These are phyloP conservation scores for Phytophthora europaea DNA, from an alignment of 352 stramenopile species.

Conservation along the genomic window DNA sequence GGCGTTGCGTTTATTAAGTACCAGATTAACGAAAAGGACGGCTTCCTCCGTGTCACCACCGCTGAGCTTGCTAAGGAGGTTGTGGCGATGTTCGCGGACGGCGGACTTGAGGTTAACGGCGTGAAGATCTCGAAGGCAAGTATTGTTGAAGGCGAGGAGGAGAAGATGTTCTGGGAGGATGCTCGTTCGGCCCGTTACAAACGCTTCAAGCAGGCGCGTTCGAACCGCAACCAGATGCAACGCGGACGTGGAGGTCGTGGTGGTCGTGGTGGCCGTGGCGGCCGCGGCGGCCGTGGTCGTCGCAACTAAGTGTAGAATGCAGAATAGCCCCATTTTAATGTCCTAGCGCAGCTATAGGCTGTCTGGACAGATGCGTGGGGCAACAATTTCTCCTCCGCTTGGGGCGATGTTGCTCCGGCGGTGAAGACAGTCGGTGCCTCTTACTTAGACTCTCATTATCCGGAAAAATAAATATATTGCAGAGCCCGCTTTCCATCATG, in stretches of 20 bases:
- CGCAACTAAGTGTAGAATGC: conserved; percentile 47
- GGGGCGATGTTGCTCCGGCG: conserved; percentile 12
- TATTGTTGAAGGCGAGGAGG: conserved; percentile 78
- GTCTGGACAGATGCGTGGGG: conserved; percentile 6
- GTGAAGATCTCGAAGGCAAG: conserved; percentile 65
- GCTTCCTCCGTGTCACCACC: conserved; percentile 69
- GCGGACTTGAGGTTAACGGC: conserved; percentile 76
- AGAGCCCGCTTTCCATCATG: conserved; percentile 20
- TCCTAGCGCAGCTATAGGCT: conserved; percentile 13
- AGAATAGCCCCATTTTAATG: neutral
- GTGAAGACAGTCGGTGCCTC: conserved; percentile 19
- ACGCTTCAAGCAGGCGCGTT: conserved; percentile 85
- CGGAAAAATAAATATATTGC: conserved; percentile 50
- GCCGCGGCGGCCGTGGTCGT: conserved; percentile 48
- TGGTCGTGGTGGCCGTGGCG: conserved; percentile 52
- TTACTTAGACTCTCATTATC: conserved; percentile 32
- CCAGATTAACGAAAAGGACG: conserved; percentile 80
- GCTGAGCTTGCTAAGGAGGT: conserved; percentile 74
- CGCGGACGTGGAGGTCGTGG: conserved; percentile 45
- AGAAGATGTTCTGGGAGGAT: conserved; percentile 90
- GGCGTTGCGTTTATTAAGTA: conserved; percentile 90
- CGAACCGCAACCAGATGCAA: conserved; percentile 73
- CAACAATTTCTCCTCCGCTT: conserved; percentile 12
- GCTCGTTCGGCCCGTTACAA: conserved; percentile 74
- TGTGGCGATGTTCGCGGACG: conserved; percentile 66